Base-by-base conservation (phyloP, 345 rosid species). In the Physaria fendleri region DNA sequence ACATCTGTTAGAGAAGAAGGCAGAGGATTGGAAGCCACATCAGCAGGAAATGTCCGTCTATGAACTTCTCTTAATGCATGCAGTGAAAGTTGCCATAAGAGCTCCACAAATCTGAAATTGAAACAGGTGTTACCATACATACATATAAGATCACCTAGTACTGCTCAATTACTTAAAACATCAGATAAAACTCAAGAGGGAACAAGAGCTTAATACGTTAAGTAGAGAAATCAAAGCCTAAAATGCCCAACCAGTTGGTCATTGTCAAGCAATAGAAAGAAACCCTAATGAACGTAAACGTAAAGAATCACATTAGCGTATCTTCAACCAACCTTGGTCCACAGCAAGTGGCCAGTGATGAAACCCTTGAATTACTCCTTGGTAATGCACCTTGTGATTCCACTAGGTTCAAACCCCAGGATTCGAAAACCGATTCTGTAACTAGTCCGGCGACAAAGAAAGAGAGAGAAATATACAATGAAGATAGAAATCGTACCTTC, bases 341-440 rank as follows among this genome's bases (percentile, higher is more conserved):
- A 30, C 99, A 93, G 56, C 99, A 93, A 11, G 99, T 93, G 34
- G 99, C 97, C 9, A 93, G 95, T 12, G 99, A 93, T 20, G 99
- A 93, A 79, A 93, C 99, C 82, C 99, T 83, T 1, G 99, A 93
- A 75, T 90, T 93, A 72, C 99, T 90, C 79, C 97, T 78, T 14
- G 99, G 99, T 57, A 93, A 84, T 8, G 97, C 97, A 65, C 99
- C 99, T 78, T 87, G 99, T 17, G 97, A 82, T 71, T 93, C 99
- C 32, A 25, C 67, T 38, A 29, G 27, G 42, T 51, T 17, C 51
- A 20, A 64, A 40, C 28, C 38, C 54, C 20, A 41, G 29, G 33
- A 59, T 7, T 62, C 10, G 14, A 39, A 23, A 54, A 61, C 45
- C 43, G 16, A 52, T 60, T 53, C 11, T 22, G 58, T 14, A 14